Conservation (phyloP, 2,329 filamentous ascomycete genomes). For the Penicillium decumbens region DNA sequence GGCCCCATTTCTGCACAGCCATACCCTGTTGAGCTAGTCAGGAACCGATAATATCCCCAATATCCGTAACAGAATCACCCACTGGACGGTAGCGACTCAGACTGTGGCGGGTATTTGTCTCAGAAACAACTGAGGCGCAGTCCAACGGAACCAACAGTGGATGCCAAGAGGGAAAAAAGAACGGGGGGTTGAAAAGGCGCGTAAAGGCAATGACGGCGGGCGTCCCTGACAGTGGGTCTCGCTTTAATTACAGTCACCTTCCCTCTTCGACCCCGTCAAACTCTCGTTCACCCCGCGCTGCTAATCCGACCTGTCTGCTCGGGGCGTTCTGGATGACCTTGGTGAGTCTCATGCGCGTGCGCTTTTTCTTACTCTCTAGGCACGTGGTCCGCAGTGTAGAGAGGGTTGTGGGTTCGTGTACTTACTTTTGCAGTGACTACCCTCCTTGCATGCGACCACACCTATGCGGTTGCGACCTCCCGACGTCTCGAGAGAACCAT, state of each 20-base stretch:
- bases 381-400: conserved; percentile 7
- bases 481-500: neutral
- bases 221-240: conserved; percentile 5
- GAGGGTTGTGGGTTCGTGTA: conserved; percentile 1
- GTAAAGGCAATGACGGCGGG: conserved; percentile 7
- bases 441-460: conserved; percentile 16
- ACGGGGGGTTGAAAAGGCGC: neutral
- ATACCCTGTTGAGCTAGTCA: neutral
- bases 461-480: conserved; percentile 3
- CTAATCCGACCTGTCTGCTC: neutral
- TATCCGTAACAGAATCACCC: neutral
- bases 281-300: conserved; percentile 4
- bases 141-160: neutral
- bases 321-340: neutral
- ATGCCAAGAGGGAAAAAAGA: neutral
- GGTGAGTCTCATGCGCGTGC: neutral
- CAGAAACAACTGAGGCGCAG: neutral
- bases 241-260: conserved; percentile 11
- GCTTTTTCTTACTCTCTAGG: neutral
- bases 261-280: conserved; percentile 2
- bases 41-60: neutral
- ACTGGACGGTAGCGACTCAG: neutral
- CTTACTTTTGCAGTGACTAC: conserved; percentile 2
- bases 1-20: neutral
- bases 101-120: neutral